These are phyloP conservation scores for Cymbopogon citratus DNA, from an alignment of 176 grass and related monocot species.

Conservation along the genomic window DNA sequence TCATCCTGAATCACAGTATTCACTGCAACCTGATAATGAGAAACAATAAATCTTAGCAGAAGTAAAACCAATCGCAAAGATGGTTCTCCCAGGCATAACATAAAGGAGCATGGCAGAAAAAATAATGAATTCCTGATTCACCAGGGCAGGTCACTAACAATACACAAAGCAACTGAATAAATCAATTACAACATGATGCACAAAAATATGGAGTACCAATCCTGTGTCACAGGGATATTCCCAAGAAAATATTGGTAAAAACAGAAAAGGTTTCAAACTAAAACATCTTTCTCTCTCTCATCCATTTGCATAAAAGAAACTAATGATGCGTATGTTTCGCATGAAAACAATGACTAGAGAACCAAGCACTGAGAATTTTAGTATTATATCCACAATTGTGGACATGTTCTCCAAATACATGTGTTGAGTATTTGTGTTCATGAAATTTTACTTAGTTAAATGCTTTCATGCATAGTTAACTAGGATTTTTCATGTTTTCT, in stretches of 20 bases:
- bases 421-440: background rate
- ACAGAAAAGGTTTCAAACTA: background rate
- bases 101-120: background rate
- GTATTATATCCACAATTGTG: background rate
- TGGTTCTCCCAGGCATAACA: background rate
- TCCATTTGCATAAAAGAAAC: background rate
- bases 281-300: background rate
- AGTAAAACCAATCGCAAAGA: background rate
- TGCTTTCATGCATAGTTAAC: background rate
- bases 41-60: background rate
- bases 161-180: background rate
- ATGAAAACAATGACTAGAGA: background rate
- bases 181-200: background rate
- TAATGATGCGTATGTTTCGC: background rate
- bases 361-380: background rate
- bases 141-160: background rate
- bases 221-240: background rate
- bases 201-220: background rate
- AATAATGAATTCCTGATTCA: background rate
- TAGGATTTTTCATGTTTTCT: background rate
- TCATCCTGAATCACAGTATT: constrained; percentile 78
- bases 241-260: background rate
- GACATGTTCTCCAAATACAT: background rate
- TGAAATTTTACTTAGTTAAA: background rate
- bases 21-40: constrained; percentile 54